Evolutionary conservation across 495 filamentous ascomycete species (phyloP), one percentile per base, ranked within the genome.

Genomic region (Opeltia flavorubescens): DNA sequence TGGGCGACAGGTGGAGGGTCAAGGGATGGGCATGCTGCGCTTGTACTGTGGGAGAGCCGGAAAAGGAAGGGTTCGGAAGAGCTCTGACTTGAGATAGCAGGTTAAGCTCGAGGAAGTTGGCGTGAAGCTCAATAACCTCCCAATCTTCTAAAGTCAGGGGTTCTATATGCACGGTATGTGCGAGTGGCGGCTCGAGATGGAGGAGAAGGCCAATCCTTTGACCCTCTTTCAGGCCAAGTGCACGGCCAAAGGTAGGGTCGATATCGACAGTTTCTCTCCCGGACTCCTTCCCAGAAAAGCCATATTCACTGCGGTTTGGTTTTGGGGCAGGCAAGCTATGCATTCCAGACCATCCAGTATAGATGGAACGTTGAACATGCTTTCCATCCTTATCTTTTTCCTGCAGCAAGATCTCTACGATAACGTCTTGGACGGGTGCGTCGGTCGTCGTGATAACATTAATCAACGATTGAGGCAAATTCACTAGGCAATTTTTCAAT

Each of bases 51-150:
- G 60, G 50, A 1, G 65, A 52, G 13, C 65, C 69, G 25, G 65
- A 72, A 54, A 78, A 85, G 15, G 68, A 67, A 13, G 88, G 88
- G 58, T 93, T 95, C 12, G 88, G 88, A 12, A 98, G 69, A 33
- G 89, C 89, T 43, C 91, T 80, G 57, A 98, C 86, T 67, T 96
- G 93, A 29, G 83, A 84, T 12, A 95, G 69, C 43, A 98, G 77
- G 59, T 98, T 94, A 49, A 94, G 74, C 60, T 98, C 91, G 18
- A 98, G 66, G 58, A 95, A 98, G 21, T 79, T 87, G 4, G 91
- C 91, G 63, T 96, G 91, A 1, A 95, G 70, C 58, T 98, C 91
- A 52, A 98, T 98, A 55, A 95, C 79, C 54, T 96, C 91, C 91
- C 91, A 98, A 58, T 98, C 91, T 49, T 86, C 84, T 2, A 89